Base-by-base conservation (phyloP, 163 green algal genomes). In the Chlamydomonas reinhardtii region DNA sequence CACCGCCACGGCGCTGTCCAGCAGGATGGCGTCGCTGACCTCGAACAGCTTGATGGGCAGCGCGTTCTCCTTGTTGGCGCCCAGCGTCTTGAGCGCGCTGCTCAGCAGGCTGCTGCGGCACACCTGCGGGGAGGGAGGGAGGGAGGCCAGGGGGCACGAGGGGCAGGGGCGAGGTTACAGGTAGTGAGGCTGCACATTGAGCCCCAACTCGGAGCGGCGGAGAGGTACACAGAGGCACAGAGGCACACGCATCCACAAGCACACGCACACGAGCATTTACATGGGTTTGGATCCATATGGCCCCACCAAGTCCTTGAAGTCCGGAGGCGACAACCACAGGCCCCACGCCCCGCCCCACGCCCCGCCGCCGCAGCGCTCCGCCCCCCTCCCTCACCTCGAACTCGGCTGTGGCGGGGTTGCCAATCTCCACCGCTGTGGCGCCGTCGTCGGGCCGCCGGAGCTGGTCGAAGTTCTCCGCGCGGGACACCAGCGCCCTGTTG, bases 41-140 rank as follows among this genome's bases (percentile, higher is more conserved):
- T 99, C 98, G 91, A 99, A 99, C 64, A 99, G 93, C 88, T 96
- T 96, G 32, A 99, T 78, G 8, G 98, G 98, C 80, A 99, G 92
- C 29, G 97, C 92, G 32, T 95, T 93, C 73, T 98, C 95, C 83
- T 97, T 97, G 93, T 99, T 99, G 64, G 96, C 92, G 17, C 91
- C 96, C 65, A 99, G 87, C 25, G 98, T 99, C 91, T 99, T 99
- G 68, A 99, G 94, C 48, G 95, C 94, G 71, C 95, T 95, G 56
- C 94, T 91, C 75, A 99, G 93, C 84, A 99, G 92, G 48, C 68
- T 97, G 48, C 95, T 97, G 54, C 98, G 94, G 90, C 94, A 98
- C 32, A 99, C 91, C 86, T 91, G 89, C 16, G 62, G 79, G 31
- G 15, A 19, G 6, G 43, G 37, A 5, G 34, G 32, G 24, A 25